phyloP scores from a whole-genome alignment of 1,284 basidiomycete genomes.

The Malassezia brasiliensis region DNA sequence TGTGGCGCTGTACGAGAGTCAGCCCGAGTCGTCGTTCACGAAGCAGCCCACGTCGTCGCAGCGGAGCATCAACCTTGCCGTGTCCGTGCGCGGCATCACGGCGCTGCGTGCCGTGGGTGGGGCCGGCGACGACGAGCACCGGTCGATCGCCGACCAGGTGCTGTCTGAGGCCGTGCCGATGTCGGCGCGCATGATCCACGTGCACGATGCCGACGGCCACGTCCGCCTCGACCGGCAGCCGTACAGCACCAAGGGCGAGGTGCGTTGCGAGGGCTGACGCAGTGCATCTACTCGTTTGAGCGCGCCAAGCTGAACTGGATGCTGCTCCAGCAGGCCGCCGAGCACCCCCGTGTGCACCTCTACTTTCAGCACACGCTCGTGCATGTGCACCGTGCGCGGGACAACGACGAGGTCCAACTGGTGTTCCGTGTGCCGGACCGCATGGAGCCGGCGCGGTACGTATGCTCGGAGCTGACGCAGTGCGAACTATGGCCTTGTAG shows the following conservation, averaged over 20 bases:
- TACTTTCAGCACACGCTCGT: constrained; percentile 73
- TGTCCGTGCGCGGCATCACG: constrained; percentile 81
- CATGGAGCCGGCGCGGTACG: background rate
- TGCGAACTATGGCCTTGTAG: constrained; percentile 22
- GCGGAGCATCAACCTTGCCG: constrained; percentile 90
- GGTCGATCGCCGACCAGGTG: constrained; percentile 52
- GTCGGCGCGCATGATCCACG: constrained; percentile 91
- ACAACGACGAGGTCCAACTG: constrained; percentile 50
- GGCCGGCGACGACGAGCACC: background rate
- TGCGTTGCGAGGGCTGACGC: background rate
- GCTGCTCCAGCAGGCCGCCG: constrained; percentile 63
- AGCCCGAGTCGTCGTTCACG: constrained; percentile 54
- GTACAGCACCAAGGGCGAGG: constrained; percentile 77
- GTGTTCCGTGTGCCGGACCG: constrained; percentile 4
- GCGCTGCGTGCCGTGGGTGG: constrained; percentile 58
- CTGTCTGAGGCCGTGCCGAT: constrained; percentile 78
- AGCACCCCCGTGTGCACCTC: constrained; percentile 59
- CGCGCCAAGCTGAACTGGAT: constrained; percentile 74
- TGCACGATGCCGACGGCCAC: constrained; percentile 35
- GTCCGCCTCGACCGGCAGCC: constrained; percentile 53
- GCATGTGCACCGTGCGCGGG: constrained; percentile 58
- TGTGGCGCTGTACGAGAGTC: constrained; percentile 78
- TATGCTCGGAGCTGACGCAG: background rate
- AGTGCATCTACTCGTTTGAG: constrained; percentile 82
- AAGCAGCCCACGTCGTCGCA: constrained; percentile 19